phyloP scores from a whole-genome alignment of 2,329 filamentous ascomycete genomes.

The Westerdykella aurantiaca region DNA sequence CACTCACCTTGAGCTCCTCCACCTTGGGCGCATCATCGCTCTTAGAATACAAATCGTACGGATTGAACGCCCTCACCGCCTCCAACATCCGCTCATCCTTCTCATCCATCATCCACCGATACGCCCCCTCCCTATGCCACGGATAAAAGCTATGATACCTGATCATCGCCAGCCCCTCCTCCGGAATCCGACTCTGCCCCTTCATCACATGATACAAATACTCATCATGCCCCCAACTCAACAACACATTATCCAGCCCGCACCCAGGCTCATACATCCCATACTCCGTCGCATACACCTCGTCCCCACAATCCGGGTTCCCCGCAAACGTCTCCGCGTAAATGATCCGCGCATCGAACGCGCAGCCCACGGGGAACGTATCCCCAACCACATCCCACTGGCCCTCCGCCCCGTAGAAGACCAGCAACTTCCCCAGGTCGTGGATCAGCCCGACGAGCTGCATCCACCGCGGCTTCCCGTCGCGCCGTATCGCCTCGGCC shows the following conservation, averaged over 20 bases:
- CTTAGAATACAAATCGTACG: slow-evolving; percentile 47
- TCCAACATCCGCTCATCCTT: slow-evolving; percentile 74
- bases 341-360: slow-evolving; percentile 70
- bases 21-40: no score
- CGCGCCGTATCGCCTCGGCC: slow-evolving; percentile 81
- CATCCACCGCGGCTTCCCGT: slow-evolving; percentile 79
- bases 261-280: slow-evolving; percentile 26
- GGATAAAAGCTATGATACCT: slow-evolving; percentile 65
- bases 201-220: no score
- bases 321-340: slow-evolving; percentile 69
- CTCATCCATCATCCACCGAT: slow-evolving; percentile 74
- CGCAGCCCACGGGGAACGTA: slow-evolving; percentile 73
- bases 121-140: slow-evolving; percentile 79
- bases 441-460: slow-evolving; percentile 72
- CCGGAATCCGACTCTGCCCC: no score
- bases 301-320: slow-evolving; percentile 69
- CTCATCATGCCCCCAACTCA: no score
- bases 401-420: slow-evolving; percentile 74
- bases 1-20: no score
- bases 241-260: no score
- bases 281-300: slow-evolving; percentile 66
- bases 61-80: slow-evolving; percentile 81
- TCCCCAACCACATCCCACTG: slow-evolving; percentile 94
- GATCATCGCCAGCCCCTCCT: no score
- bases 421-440: slow-evolving; percentile 73